Conservation (phyloP, 768 basidiomycete genomes). For the Coprinellus micaceus region DNA sequence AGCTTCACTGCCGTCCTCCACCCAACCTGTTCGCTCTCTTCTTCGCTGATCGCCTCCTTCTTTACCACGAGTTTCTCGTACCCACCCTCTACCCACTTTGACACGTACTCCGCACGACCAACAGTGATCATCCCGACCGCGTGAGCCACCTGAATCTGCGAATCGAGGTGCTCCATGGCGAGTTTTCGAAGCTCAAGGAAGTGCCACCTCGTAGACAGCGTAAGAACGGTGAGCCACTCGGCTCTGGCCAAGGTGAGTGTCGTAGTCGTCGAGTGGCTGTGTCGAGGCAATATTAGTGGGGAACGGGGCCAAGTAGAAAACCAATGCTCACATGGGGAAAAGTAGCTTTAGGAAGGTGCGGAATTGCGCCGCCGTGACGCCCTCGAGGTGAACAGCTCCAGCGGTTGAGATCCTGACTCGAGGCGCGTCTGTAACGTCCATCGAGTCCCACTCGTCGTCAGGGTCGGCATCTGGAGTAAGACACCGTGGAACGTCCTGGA, state of each 20-base stretch:
- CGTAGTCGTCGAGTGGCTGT: not conserved
- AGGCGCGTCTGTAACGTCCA: no score
- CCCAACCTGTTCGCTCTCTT: conserved; percentile 6
- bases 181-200: conserved; percentile 9
- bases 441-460: no score
- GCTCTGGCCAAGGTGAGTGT: not conserved
- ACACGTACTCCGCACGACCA: conserved; percentile 50
- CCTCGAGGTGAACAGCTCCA: not conserved
- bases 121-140: conserved; percentile 34
- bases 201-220: conserved; percentile 5
- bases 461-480: no score
- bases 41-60: conserved; percentile 3
- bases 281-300: no score
- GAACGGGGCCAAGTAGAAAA: no score
- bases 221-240: conserved; percentile 9
- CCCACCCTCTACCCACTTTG: conserved; percentile 19
- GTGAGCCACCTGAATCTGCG: not conserved
- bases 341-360: not conserved
- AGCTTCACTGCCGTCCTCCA: conserved; percentile 11
- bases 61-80: not conserved
- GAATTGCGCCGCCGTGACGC: not conserved
- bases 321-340: not conserved
- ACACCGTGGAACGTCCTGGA: no score
- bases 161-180: conserved; percentile 2
- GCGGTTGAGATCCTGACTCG: not conserved